phyloP scores from a whole-genome alignment of 495 filamentous ascomycete species.

The Cairneyella variabilis region DNA sequence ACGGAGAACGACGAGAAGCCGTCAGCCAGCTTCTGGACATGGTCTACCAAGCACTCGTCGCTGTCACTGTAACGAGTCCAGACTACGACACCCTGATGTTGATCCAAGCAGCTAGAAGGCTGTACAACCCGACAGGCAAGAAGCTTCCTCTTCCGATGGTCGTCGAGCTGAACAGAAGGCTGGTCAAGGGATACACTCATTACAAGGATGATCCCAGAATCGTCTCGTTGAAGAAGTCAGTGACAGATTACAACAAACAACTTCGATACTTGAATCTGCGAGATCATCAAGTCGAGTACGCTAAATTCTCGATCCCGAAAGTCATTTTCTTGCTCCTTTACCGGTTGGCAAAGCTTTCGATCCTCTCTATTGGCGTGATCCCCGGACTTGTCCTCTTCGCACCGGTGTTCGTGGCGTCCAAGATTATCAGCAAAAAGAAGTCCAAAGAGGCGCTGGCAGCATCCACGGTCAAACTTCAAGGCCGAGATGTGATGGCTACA shows the following conservation, averaged over 20 bases:
- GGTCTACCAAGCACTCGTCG: slow-evolving; percentile 76
- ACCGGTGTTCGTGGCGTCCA: slow-evolving; percentile 86
- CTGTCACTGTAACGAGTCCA: slow-evolving; percentile 89
- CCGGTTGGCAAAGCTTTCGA: slow-evolving; percentile 66
- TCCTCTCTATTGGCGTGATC: slow-evolving; percentile 76
- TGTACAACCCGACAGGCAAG: slow-evolving; percentile 93
- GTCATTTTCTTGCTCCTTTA: slow-evolving; percentile 78
- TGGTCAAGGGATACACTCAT: slow-evolving; percentile 86
- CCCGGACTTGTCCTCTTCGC: slow-evolving; percentile 85
- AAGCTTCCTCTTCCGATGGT: slow-evolving; percentile 92
- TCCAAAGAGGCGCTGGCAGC: slow-evolving; percentile 85
- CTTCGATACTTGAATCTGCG: slow-evolving; percentile 80
- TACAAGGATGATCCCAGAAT: slow-evolving; percentile 92
- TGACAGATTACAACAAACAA: slow-evolving; percentile 84
- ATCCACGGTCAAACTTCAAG: slow-evolving; percentile 91
- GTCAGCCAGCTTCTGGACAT: slow-evolving; percentile 78
- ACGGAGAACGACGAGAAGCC: slow-evolving; percentile 76
- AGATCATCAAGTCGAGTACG: slow-evolving; percentile 95
- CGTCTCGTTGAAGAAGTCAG: slow-evolving; percentile 68
- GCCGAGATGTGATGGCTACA: slow-evolving; percentile 92
- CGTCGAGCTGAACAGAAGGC: slow-evolving; percentile 90
- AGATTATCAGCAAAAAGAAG: slow-evolving; percentile 86
- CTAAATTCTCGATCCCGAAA: slow-evolving; percentile 69
- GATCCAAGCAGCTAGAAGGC: slow-evolving; percentile 87
- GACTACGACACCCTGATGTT: slow-evolving; percentile 98